Evolutionary conservation across 495 filamentous ascomycete species (phyloP), one percentile per base, ranked within the genome.

Genomic region (Lasiosphaeriaceae sp.): DNA sequence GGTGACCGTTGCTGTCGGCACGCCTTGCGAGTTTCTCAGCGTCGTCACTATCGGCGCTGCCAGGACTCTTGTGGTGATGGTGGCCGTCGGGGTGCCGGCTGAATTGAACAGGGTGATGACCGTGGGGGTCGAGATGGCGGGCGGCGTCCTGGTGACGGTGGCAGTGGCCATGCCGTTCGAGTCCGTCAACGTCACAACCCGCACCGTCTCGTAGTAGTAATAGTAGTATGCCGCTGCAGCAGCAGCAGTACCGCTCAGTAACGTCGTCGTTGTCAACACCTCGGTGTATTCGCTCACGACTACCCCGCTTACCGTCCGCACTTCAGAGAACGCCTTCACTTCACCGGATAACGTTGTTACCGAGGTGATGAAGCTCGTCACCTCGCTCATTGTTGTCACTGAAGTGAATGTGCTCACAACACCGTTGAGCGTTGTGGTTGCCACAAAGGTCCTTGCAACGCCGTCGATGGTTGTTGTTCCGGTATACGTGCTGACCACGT

Each of bases 1-100:
- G 2, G 64, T 68, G 21, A 60, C 49, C 0, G 70, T 74, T 4
- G 64, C 65, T 2, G 70, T 71, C 3, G 68, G 57, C 8, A 47
- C 39, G 12, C 71, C 71, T 0, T 23, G n/a, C 5, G 62, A 56
- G 57, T 71, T 62, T 2, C 64, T 68, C 11, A 64, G 19, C 8
- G 56, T 50, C 2, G 48, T 48, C 9, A 64, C 29, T 16, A 59
- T 65, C 1, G 66, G 62, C 9, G 57, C 46, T 2, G 65, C 64
- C 11, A 61, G 47, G 0, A 63, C 56, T 29, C 43, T 63, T 7
- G 66, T 67, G 29, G 63, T 56, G 11, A 70, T 47, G 1, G 70
- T 73, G 14, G 58, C 60, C 3, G 63, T 70, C 9, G 56, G 58
- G 1, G 39, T 50, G 37, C 68, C 72, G 19, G 55, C 12, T 12